A percentile compares a stretch with the other conserved stretches of the same genome.
Evolutionary conservation across 2,329 filamentous ascomycete genomes (phyloP).

Genomic region (Paracorniculantispora psalliotae): DNA sequence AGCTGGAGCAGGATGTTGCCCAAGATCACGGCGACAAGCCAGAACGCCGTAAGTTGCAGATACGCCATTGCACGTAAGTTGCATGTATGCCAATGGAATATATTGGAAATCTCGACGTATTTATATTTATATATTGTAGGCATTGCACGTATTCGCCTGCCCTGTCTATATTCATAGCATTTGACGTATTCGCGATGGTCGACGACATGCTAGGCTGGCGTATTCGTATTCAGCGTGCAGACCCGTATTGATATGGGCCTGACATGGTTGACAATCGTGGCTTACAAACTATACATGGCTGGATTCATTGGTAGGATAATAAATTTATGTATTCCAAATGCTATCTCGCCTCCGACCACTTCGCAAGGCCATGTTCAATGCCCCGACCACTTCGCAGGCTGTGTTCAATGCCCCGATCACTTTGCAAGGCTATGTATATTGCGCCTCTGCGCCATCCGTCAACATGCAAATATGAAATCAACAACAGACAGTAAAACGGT

Average conservation of each 20-base stretch:
- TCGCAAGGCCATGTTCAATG: slow-evolving; percentile 10
- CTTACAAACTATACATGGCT: too few species aligned
- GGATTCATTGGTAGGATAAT: too few species aligned
- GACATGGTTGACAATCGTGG: too few species aligned
- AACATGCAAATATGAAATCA: too few species aligned
- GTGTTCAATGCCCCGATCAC: too few species aligned
- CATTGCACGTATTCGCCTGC: not conserved
- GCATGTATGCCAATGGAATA: not conserved
- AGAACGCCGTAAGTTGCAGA: too few species aligned
- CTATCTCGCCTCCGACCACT: slow-evolving; percentile 13
- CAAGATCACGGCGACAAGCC: slow-evolving; percentile 7
- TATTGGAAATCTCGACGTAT: not conserved
- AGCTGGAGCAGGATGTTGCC: slow-evolving; percentile 20
- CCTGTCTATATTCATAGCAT: not conserved
- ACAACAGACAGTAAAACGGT: too few species aligned
- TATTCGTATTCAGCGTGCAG: not conserved
- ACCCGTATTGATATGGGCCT: too few species aligned
- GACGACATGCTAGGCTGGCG: not conserved
- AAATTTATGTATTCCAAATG: not conserved
- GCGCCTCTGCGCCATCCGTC: too few species aligned
- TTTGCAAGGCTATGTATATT: too few species aligned
- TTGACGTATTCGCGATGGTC: not conserved
- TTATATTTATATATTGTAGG: not conserved
- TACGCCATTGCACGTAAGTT: too few species aligned
- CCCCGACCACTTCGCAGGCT: too few species aligned